A percentile compares a stretch with the other conserved stretches of the same genome.
phyloP scores from a whole-genome alignment of 345 rosid species.

The Acer saccharum region DNA sequence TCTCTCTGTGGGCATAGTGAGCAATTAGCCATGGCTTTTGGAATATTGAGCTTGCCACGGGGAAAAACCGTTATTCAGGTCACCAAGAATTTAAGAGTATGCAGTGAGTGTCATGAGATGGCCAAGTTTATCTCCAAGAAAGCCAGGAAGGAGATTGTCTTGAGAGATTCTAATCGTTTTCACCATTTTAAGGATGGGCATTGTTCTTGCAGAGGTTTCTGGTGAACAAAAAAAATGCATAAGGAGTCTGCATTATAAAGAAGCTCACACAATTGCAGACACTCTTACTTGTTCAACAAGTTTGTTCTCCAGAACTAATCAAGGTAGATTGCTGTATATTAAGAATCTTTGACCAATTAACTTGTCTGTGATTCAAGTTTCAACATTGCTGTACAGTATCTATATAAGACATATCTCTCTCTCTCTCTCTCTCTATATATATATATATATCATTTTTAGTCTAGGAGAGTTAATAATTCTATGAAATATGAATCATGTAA shows the following conservation, averaged over 20 bases:
- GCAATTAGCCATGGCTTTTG: slow-evolving; percentile 69
- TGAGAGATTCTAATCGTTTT: slow-evolving; percentile 71
- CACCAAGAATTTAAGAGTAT: slow-evolving; percentile 68
- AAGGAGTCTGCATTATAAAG: not conserved
- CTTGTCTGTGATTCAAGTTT: no score
- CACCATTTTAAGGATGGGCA: slow-evolving; percentile 66
- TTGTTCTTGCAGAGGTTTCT: slow-evolving; percentile 81
- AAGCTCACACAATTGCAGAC: not conserved
- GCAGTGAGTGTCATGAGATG: slow-evolving; percentile 73
- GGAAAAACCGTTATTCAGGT: slow-evolving; percentile 55
- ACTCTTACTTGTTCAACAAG: not conserved
- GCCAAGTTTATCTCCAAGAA: slow-evolving; percentile 69
- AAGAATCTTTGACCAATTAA: no score
- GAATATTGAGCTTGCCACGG: slow-evolving; percentile 52
- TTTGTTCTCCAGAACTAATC: not conserved
- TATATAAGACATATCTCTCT: no score
- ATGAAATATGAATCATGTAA: no score
- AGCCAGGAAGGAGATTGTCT: slow-evolving; percentile 56
- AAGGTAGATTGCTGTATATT: not conserved
- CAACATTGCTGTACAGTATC: no score
- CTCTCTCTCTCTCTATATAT: no score
- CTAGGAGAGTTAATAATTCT: no score
- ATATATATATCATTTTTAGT: no score
- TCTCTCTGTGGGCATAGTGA: slow-evolving; percentile 77
- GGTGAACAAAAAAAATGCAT: slow-evolving; percentile 35